phyloP scores from a whole-genome alignment of 345 rosid species.

The Eucalyptus sp. region DNA sequence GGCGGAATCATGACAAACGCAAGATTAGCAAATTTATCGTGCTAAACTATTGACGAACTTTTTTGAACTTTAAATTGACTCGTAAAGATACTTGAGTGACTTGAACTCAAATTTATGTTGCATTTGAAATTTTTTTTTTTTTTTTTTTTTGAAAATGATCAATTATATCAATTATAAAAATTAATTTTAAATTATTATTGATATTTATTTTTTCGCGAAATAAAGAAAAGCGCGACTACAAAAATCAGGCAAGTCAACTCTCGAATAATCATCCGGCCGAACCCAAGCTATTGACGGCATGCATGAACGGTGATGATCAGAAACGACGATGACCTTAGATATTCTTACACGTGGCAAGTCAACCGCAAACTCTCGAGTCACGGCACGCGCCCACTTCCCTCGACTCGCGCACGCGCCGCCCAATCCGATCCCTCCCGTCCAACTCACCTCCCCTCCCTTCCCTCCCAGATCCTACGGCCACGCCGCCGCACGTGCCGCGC shows the following conservation, averaged over 20 bases:
- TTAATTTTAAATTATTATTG: too few relatives aligned
- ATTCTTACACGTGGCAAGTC: not conserved
- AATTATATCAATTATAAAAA: too few relatives aligned
- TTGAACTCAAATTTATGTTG: not conserved
- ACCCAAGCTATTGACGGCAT: not conserved
- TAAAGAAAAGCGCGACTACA: too few relatives aligned
- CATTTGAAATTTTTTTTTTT: rapidly evolving
- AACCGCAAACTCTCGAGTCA: not conserved
- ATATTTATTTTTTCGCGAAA: too few relatives aligned
- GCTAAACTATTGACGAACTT: rapidly evolving
- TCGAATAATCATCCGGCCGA: not conserved
- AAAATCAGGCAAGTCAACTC: too few relatives aligned
- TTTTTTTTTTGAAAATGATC: too few relatives aligned
- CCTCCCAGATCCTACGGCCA: not conserved
- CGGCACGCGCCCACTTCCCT: not conserved
- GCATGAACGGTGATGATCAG: not conserved
- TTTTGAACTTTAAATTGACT: not conserved
- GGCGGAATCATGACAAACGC: too few relatives aligned
- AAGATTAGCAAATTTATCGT: not conserved
- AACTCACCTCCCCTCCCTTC: not conserved
- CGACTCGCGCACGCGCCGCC: not conserved
- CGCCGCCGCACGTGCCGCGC: not conserved
- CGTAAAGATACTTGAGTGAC: rapidly evolving
- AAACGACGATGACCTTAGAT: not conserved
- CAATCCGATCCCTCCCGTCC: not conserved